Percentiles rank a stretch among this genome's conserved stretches.
Conservation (phyloP, 2,329 filamentous ascomycete species). For the Sporothrix schenckii region DNA sequence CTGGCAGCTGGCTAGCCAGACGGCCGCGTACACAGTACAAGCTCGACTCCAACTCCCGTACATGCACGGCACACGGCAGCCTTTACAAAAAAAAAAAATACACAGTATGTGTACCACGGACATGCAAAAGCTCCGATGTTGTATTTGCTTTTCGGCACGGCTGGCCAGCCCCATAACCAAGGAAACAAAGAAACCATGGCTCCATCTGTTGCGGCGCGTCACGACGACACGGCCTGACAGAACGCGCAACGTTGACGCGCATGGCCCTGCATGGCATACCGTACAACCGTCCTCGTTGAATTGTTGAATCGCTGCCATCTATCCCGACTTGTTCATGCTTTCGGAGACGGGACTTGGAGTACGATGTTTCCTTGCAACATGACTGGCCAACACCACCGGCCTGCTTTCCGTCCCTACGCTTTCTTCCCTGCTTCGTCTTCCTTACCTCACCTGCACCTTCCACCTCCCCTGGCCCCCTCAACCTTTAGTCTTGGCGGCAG, state of each 20-base stretch:
- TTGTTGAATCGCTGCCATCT: no score
- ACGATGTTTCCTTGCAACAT: conserved; percentile 10
- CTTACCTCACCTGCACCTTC: no score
- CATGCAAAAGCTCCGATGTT: conserved; percentile 13
- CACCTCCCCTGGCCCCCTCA: no score
- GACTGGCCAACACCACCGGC: neutral
- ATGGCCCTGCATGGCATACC: neutral
- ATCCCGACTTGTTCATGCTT: neutral
- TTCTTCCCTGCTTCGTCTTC: no score
- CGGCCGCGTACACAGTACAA: neutral
- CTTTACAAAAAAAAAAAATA: neutral
- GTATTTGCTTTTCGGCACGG: neutral
- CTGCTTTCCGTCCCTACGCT: neutral
- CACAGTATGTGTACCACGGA: neutral
- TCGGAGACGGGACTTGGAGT: conserved; percentile 18
- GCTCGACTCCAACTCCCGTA: no score
- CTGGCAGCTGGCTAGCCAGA: neutral
- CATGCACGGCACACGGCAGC: neutral
- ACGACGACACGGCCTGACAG: neutral
- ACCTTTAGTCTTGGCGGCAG: neutral
- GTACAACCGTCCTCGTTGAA: neutral
- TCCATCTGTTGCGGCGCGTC: neutral
- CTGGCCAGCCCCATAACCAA: neutral
- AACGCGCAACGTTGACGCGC: neutral
- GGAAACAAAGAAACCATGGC: neutral